These are phyloP conservation scores for Phytophthora podocarpi DNA, from an alignment of 352 stramenopile genomes.

Conservation along the genomic window DNA sequence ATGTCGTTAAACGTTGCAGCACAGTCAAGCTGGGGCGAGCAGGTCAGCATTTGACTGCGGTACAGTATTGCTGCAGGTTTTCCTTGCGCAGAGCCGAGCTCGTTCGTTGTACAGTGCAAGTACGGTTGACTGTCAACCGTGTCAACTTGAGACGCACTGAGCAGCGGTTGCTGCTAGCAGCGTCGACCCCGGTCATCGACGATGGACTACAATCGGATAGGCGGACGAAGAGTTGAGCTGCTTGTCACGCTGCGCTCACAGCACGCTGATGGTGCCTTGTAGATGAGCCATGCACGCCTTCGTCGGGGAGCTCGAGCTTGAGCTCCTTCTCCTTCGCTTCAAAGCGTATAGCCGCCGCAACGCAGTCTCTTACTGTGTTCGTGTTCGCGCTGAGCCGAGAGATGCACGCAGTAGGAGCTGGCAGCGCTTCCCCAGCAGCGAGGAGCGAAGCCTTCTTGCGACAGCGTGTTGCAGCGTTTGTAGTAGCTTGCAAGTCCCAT, in stretches of 20 bases:
- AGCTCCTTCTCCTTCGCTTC: too few species aligned
- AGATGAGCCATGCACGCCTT: background rate
- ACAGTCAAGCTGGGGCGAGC: background rate
- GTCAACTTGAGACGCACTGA: background rate
- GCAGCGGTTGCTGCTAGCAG: background rate
- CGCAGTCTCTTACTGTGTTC: too few species aligned
- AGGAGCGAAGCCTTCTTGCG: slow-evolving; percentile 18
- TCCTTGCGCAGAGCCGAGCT: too few species aligned
- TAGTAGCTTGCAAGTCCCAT: background rate
- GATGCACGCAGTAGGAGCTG: slow-evolving; percentile 12
- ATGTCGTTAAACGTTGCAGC: background rate
- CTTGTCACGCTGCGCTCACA: slow-evolving; percentile 2
- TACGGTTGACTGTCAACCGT: too few species aligned
- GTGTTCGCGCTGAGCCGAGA: too few species aligned
- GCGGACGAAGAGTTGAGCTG: slow-evolving; percentile 6
- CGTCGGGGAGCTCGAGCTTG: background rate
- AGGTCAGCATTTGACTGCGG: too few species aligned
- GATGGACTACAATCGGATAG: slow-evolving; percentile 13
- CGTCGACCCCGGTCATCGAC: background rate
- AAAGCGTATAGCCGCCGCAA: too few species aligned
- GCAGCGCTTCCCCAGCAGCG: slow-evolving; percentile 14
- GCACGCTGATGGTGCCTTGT: too few species aligned
- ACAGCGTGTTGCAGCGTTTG: slow-evolving; percentile 4
- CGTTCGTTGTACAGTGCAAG: too few species aligned
- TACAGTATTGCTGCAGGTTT: too few species aligned